These are phyloP conservation scores for Microcyclospora pomicola DNA, from an alignment of 2,329 filamentous ascomycete genomes.

Conservation along the genomic window DNA sequence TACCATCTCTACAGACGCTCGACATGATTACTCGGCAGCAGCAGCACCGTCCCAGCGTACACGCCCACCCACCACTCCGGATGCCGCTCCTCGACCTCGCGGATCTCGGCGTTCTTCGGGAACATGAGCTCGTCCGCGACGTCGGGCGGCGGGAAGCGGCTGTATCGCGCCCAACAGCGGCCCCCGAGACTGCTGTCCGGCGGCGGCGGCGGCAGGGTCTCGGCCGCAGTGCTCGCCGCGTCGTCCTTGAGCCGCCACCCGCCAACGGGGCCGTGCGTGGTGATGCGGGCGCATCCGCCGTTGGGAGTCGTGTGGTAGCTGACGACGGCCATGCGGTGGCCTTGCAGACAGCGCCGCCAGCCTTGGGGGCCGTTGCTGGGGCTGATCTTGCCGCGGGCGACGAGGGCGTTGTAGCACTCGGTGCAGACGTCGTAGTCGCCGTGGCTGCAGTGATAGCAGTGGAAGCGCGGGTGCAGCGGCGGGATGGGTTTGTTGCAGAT, in stretches of 20 bases:
- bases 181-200: conserved; percentile 62
- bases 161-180: conserved; percentile 53
- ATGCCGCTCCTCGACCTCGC: conserved; percentile 75
- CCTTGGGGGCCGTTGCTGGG: conserved; percentile 63
- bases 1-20: conserved; percentile 15
- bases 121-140: conserved; percentile 68
- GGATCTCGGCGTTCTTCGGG: conserved; percentile 67
- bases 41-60: conserved; percentile 64
- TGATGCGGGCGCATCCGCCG: conserved; percentile 51
- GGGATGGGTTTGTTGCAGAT: conserved; percentile 61
- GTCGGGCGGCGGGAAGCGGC: conserved; percentile 56
- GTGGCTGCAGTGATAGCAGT: conserved; percentile 62
- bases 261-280: conserved; percentile 63
- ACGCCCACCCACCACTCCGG: conserved; percentile 81
- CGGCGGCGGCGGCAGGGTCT: conserved; percentile 30
- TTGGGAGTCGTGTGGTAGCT: conserved; percentile 53
- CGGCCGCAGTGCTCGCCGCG: neutral
- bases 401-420: conserved; percentile 59
- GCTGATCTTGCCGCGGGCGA: conserved; percentile 50
- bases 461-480: conserved; percentile 55
- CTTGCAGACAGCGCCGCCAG: conserved; percentile 68
- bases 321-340: conserved; percentile 74
- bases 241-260: conserved; percentile 52
- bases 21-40: conserved; percentile 74
- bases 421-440: conserved; percentile 85